Percentiles rank a stretch among this genome's conserved stretches.
These are phyloP conservation scores for Tolypocladium tundrense DNA, from an alignment of 2,329 filamentous ascomycete genomes.

Conservation along the genomic window DNA sequence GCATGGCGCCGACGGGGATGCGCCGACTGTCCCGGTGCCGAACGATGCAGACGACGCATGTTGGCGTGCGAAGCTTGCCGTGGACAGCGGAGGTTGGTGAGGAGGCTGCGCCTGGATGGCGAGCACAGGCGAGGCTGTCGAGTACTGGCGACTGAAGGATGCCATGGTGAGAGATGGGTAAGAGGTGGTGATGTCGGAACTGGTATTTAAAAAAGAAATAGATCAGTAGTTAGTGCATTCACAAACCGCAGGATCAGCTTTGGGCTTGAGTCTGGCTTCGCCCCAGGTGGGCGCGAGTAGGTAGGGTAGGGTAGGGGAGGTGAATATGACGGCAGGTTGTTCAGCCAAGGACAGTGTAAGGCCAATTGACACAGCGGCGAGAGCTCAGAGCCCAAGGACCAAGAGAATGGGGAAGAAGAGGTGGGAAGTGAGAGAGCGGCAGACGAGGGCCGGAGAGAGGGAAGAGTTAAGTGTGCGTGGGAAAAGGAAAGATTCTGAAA, in stretches of 20 bases:
- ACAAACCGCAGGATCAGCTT: constrained; percentile 16
- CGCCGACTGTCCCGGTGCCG: constrained; percentile 7
- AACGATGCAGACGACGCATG: constrained; percentile 14
- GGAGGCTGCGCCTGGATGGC: constrained; percentile 23
- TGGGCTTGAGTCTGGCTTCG: background rate
- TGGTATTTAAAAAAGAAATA: constrained; percentile 8
- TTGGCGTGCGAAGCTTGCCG: constrained; percentile 17
- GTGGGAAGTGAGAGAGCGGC: background rate
- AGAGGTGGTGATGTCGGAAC: constrained; percentile 4
- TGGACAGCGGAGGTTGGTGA: constrained; percentile 20
- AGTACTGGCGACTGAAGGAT: constrained; percentile 31
- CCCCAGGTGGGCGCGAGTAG: background rate
- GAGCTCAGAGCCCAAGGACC: background rate
- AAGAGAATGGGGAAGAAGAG: background rate
- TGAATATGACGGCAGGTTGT: background rate
- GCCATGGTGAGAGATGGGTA: constrained; percentile 23
- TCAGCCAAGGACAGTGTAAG: background rate
- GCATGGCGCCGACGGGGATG: constrained; percentile 16
- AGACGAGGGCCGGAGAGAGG: background rate
- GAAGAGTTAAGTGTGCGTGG: background rate
- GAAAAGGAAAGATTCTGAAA: background rate
- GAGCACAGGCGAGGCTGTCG: constrained; percentile 34
- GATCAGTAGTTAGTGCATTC: constrained; percentile 20
- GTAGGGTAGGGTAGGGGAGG: background rate
- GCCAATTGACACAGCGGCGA: background rate